Base-by-base conservation (phyloP, 1,284 basidiomycete species). In the Boletellus deceptivus region DNA sequence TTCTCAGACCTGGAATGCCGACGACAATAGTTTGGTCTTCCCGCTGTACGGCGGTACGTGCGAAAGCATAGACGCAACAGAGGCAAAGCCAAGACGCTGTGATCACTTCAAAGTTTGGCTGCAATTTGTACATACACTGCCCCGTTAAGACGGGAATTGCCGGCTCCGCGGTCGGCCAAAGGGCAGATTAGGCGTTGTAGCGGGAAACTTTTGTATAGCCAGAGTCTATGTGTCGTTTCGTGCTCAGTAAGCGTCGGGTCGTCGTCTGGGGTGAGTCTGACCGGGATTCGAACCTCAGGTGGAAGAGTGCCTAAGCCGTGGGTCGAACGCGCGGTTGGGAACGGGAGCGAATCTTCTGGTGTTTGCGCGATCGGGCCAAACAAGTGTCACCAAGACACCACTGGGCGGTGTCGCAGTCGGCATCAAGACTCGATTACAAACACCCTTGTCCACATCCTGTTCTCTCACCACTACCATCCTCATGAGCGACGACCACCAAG, bases 11-110 rank as follows among this genome's bases (percentile, higher is more conserved):
- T 8, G 36, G 27, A 39, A 33, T 31, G 33, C 49, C 57, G 43
- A 65, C 22, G 25, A 6, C 4, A 44, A n/a, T 49, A 82, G 81
- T 82, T 82, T 64, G 80, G 80, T 31, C 55, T 78, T 27, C 80
- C 80, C 4, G 71, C 64, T 46, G 70, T 68, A 22, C 71, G 77
- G 57, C 72, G 67, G 50, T 81, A 78, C 56, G 59, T 80, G 55
- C 70, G 72, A 40, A 77, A 64, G 61, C 72, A 74, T 27, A 55
- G 42, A 56, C 69, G 66, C 29, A 10, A 31, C 56, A 74, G 55
- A 46, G 38, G 59, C 38, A 73, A 69, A 57, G 54, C 49, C 20
- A 77, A 74, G 61, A 27, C 64, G 24, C 11, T 54, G 35, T 72
- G 48, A 66, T 51, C 45, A 24, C 24, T 41, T 27, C 25, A 17